phyloP scores from a whole-genome alignment of 768 basidiomycete genomes.

The Russula virescens region DNA sequence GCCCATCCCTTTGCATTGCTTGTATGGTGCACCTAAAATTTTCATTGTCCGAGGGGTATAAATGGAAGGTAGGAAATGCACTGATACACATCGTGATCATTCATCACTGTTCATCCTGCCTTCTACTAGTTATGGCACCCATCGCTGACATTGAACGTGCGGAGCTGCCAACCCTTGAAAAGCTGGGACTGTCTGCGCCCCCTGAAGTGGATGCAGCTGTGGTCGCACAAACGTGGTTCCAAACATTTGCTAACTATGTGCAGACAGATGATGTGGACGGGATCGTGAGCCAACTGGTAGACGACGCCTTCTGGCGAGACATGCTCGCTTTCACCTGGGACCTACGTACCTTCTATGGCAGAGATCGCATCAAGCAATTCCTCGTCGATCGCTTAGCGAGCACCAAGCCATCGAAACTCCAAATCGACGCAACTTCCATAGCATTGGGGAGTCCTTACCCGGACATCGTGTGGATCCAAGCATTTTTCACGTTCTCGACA shows the following conservation, averaged over 20 bases:
- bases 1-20: not conserved
- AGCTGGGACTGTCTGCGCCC: conserved; percentile 19
- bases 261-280: conserved; percentile 13
- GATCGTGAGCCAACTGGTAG: conserved; percentile 23
- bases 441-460: conserved; percentile 30
- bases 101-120: not conserved
- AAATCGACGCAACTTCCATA: conserved; percentile 25
- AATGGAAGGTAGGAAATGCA: not conserved
- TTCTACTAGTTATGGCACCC: conserved; percentile 1
- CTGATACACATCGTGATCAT: not conserved
- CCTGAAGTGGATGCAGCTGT: conserved; percentile 14
- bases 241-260: conserved; percentile 21
- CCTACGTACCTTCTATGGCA: conserved; percentile 51
- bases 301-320: conserved; percentile 50
- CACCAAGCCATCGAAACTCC: conserved; percentile 25
- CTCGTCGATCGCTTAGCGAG: conserved; percentile 40
- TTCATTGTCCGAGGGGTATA: conserved; percentile 2
- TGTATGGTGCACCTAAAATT: too few species aligned
- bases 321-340: conserved; percentile 59
- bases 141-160: conserved; percentile 11
- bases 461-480: conserved; percentile 42
- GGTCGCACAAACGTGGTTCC: conserved; percentile 26
- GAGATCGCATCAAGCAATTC: conserved; percentile 37
- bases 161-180: conserved; percentile 25
- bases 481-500: conserved; percentile 41